Percentiles rank a stretch among this genome's conserved stretches.
phyloP scores from a whole-genome alignment of 2,329 filamentous ascomycete genomes.

The Akanthomyces muscarius region DNA sequence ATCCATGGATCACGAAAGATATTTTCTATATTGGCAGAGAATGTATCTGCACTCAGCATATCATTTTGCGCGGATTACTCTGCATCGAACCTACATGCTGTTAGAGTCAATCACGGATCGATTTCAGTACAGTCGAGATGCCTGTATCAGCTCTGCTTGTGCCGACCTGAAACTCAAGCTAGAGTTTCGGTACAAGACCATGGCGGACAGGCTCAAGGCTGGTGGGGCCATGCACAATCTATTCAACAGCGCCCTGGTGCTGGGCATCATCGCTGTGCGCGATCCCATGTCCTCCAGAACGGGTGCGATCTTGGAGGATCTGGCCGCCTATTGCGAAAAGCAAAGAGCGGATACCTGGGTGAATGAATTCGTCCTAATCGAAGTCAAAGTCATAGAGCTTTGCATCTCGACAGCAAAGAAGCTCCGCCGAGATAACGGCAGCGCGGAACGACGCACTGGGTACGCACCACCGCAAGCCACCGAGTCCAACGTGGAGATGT shows the following conservation, averaged over 20 bases:
- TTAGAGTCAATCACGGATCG: slow-evolving; percentile 39
- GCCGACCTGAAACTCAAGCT: slow-evolving; percentile 37
- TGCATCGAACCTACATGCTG: slow-evolving; percentile 37
- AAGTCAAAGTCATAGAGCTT: slow-evolving; percentile 40
- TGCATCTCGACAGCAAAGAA: slow-evolving; percentile 30
- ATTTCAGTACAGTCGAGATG: slow-evolving; percentile 36
- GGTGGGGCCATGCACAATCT: slow-evolving; percentile 23
- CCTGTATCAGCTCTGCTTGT: slow-evolving; percentile 38
- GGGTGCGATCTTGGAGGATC: slow-evolving; percentile 29
- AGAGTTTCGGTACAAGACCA: slow-evolving; percentile 27
- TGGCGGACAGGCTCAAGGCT: slow-evolving; percentile 33
- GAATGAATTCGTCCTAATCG: slow-evolving; percentile 38
- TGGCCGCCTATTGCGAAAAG: slow-evolving; percentile 39
- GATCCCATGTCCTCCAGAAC: slow-evolving; percentile 25
- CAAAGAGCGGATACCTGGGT: slow-evolving; percentile 37
- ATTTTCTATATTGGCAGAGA: slow-evolving; percentile 35
- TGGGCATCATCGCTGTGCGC: slow-evolving; percentile 29
- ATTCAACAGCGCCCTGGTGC: slow-evolving; percentile 39
- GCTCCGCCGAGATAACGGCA: slow-evolving; percentile 6
- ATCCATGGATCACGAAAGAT: slow-evolving; percentile 26
- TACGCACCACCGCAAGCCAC: neutral
- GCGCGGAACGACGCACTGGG: slow-evolving; percentile 1
- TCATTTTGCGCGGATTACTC: slow-evolving; percentile 37
- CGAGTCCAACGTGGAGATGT: neutral
- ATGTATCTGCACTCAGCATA: slow-evolving; percentile 37